A percentile compares a stretch with the other conserved stretches of the same genome.
These are phyloP conservation scores for Penicillium thymicola DNA, from an alignment of 2,329 filamentous ascomycete species.

Conservation along the genomic window DNA sequence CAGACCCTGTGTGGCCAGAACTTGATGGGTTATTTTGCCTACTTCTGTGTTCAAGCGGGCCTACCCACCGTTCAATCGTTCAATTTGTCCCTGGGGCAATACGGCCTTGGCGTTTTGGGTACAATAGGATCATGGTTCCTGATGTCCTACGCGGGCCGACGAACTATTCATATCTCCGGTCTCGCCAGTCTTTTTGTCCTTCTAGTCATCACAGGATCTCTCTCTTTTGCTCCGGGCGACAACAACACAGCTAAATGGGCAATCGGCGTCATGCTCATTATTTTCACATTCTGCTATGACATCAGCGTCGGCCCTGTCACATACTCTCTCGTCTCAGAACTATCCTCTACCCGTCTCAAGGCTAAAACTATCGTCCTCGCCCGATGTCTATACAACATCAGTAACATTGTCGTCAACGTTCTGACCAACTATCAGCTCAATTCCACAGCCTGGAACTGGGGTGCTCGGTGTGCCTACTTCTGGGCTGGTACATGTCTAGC, in stretches of 20 bases:
- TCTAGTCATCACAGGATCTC: conserved; percentile 28
- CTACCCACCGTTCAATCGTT: conserved; percentile 11
- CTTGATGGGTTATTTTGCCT: conserved; percentile 59
- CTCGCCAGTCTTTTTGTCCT: conserved; percentile 26
- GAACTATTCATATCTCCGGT: conserved; percentile 37
- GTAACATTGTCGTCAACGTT: conserved; percentile 45
- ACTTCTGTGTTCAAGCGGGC: conserved; percentile 51
- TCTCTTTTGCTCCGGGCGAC: conserved; percentile 25
- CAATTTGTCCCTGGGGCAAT: conserved; percentile 22
- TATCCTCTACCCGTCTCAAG: conserved; percentile 52
- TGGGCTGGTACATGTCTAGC: conserved; percentile 38
- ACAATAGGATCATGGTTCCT: conserved; percentile 51
- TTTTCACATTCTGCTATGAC: conserved; percentile 51
- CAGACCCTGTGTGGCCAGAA: conserved; percentile 61
- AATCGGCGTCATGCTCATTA: conserved; percentile 47
- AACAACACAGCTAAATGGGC: conserved; percentile 34
- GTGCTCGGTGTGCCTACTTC: conserved; percentile 41
- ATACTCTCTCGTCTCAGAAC: conserved; percentile 52
- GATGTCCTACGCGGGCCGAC: conserved; percentile 41
- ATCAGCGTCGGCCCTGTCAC: conserved; percentile 54
- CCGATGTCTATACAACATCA: conserved; percentile 49
- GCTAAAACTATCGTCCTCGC: conserved; percentile 55
- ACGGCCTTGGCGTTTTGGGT: conserved; percentile 55
- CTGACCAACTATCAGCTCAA: conserved; percentile 32
- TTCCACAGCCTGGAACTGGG: conserved; percentile 38